Percentiles rank a stretch among this genome's conserved stretches.
Conservation (phyloP, 345 rosid genomes). For the Mallotus nudiflorus region DNA sequence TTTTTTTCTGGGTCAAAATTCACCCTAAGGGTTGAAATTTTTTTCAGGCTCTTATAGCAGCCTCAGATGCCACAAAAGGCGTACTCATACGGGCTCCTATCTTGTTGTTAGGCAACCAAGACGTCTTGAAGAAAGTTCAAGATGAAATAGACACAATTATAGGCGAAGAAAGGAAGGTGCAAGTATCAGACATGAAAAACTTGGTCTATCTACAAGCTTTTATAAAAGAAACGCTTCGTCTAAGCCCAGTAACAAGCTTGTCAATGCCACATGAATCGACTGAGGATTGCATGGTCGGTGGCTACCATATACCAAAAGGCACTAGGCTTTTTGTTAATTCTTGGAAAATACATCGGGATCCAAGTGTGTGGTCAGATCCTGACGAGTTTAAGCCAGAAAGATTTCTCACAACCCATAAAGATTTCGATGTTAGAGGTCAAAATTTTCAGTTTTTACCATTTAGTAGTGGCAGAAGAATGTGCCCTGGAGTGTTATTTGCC, state of each 20-base stretch:
- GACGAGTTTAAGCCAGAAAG: constrained; percentile 13
- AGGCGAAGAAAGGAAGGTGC: constrained; percentile 3
- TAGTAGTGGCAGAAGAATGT: constrained; percentile 22
- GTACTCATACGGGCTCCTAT: constrained; percentile 15
- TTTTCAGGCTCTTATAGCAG: constrained; percentile 15
- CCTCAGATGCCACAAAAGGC: constrained; percentile 1
- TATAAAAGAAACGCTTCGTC: constrained; percentile 9
- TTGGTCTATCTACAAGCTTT: constrained; percentile 14
- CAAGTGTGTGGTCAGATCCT: constrained; percentile 3
- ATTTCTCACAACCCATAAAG: constrained; percentile 12
- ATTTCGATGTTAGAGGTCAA: constrained; percentile 12
- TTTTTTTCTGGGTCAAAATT: no score
- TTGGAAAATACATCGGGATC: constrained; percentile 17
- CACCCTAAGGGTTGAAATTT: no score
- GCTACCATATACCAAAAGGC: constrained; percentile 9
- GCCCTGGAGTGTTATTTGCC: constrained; percentile 13
- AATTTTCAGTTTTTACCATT: constrained; percentile 15
- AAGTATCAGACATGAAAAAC: constrained; percentile 9
- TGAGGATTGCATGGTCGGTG: constrained; percentile 13
- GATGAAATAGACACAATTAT: constrained; percentile 2
- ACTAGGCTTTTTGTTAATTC: neutral
- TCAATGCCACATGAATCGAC: constrained; percentile 3
- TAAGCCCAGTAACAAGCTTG: neutral
- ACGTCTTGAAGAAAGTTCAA: constrained; percentile 7
- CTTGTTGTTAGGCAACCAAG: neutral